Conservation (phyloP, 306 rosid genomes). For the Vigna nakashimae region DNA sequence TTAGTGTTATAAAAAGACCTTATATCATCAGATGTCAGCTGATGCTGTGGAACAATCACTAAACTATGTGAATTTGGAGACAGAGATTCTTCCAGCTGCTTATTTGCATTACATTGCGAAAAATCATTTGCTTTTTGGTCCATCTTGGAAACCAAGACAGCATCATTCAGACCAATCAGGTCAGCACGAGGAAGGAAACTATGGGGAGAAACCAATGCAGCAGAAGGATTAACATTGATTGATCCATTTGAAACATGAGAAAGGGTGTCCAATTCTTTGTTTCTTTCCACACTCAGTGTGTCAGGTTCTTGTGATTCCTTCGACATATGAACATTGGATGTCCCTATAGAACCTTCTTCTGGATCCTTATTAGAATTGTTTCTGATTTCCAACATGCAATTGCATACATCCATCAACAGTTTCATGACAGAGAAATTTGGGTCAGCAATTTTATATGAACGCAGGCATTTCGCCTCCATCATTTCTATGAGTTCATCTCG, state of each 20-base stretch:
- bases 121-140: slow-evolving; percentile 38
- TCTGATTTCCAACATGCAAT: slow-evolving; percentile 75
- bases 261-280: slow-evolving; percentile 49
- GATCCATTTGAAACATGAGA: slow-evolving; percentile 54
- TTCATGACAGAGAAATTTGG: slow-evolving; percentile 78
- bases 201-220: slow-evolving; percentile 47
- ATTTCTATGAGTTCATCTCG: slow-evolving; percentile 68
- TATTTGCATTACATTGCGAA: slow-evolving; percentile 43
- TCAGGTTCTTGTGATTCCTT: slow-evolving; percentile 51
- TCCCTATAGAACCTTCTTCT: slow-evolving; percentile 58
- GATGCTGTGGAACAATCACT: slow-evolving; percentile 61
- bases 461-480: slow-evolving; percentile 85
- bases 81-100: slow-evolving; percentile 45
- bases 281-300: slow-evolving; percentile 42
- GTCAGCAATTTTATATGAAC: slow-evolving; percentile 75
- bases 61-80: slow-evolving; percentile 50
- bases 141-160: slow-evolving; percentile 35
- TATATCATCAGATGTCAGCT: slow-evolving; percentile 58
- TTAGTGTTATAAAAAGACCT: slow-evolving; percentile 62
- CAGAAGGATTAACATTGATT: slow-evolving; percentile 41
- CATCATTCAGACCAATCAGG: slow-evolving; percentile 44
- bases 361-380: slow-evolving; percentile 64
- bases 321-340: slow-evolving; percentile 48
- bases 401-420: slow-evolving; percentile 80
- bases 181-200: slow-evolving; percentile 39